A percentile compares a stretch with the other conserved stretches of the same genome.
phyloP scores from a whole-genome alignment of 2,329 filamentous ascomycete species.

The Fusarium beomiforme region DNA sequence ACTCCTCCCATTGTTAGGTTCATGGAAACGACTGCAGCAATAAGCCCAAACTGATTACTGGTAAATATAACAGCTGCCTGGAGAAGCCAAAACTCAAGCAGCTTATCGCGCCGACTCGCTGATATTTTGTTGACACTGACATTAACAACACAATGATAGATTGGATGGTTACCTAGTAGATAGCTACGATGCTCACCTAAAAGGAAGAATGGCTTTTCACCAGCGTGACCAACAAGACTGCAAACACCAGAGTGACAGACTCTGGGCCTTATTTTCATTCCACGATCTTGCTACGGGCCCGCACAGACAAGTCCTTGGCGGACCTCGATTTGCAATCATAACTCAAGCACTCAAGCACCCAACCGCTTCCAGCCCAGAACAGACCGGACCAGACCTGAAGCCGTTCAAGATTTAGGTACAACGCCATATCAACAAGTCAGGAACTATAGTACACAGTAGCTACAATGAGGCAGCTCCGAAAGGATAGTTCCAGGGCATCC shows the following conservation, averaged over 20 bases:
- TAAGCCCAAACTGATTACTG: neutral
- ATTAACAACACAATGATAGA: neutral
- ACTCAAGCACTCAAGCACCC: neutral
- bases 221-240: constrained; percentile 5
- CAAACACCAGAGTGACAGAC: neutral
- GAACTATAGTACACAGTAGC: neutral
- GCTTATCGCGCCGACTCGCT: constrained; percentile 16
- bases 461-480: neutral
- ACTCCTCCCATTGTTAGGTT: constrained; percentile 4
- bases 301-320: neutral
- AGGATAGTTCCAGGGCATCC: constrained; percentile 7
- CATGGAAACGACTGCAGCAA: constrained; percentile 3
- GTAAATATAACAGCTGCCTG: constrained; percentile 8
- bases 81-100: constrained; percentile 20
- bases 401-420: neutral
- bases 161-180: too few relatives aligned
- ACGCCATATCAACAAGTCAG: neutral
- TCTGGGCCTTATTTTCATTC: constrained; percentile 10
- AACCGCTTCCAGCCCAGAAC: constrained; percentile 6
- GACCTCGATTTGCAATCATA: constrained; percentile 3
- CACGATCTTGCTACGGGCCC: neutral
- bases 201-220: neutral
- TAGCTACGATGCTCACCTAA: neutral
- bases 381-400: neutral
- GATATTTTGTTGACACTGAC: neutral